phyloP scores from a whole-genome alignment of 192 early-diverging fungal genomes.

The Mortierella hygrophila region DNA sequence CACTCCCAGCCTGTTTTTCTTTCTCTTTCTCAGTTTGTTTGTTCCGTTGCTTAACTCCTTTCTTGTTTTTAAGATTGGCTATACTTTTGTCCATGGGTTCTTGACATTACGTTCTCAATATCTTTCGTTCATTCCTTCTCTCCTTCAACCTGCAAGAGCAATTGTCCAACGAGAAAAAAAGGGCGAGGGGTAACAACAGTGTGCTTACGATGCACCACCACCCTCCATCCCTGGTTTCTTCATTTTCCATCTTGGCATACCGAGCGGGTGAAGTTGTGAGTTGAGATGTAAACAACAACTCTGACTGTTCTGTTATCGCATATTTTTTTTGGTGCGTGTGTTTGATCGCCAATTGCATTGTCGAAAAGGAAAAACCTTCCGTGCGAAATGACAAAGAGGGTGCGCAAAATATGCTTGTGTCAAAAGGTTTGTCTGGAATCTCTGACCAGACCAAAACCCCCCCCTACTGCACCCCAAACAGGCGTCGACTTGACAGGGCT shows the following conservation, averaged over 20 bases:
- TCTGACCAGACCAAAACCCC: background rate
- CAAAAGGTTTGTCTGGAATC: background rate
- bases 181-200: too few relatives aligned
- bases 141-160: background rate
- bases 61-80: background rate
- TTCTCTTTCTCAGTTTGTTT: background rate
- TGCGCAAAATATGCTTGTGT: background rate
- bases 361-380: background rate
- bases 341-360: background rate
- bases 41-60: background rate
- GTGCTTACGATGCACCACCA: too few relatives aligned
- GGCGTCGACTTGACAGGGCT: too few relatives aligned
- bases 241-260: too few relatives aligned
- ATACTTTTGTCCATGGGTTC: background rate
- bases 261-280: background rate
- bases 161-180: too few relatives aligned
- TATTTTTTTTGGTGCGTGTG: background rate
- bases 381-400: background rate
- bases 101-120: background rate
- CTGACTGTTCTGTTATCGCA: background rate
- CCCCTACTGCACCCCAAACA: too few relatives aligned
- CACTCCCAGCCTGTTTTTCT: background rate
- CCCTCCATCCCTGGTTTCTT: too few relatives aligned
- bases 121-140: background rate
- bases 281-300: background rate